Conservation (phyloP, 768 basidiomycete genomes). For the Russula brevipes region DNA sequence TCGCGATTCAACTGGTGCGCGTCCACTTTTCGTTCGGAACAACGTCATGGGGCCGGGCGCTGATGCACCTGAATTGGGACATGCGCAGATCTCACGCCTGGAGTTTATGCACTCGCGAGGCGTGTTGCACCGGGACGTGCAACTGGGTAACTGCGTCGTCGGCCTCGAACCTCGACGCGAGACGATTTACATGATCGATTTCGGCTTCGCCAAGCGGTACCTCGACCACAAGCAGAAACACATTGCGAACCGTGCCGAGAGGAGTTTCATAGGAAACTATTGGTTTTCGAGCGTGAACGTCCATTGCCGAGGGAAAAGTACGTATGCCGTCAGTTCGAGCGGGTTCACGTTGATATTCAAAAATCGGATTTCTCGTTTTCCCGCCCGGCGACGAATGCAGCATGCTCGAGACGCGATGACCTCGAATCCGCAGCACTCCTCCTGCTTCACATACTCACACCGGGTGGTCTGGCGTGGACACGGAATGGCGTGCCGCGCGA, state of each 20-base stretch:
- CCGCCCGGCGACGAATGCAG: constrained; percentile 34
- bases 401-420: constrained; percentile 75
- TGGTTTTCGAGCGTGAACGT: constrained; percentile 78
- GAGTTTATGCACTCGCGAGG: constrained; percentile 72
- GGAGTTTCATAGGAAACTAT: constrained; percentile 79
- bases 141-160: constrained; percentile 70
- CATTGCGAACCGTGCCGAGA: constrained; percentile 60
- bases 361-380: neutral
- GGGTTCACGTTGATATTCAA: neutral
- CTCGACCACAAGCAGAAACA: constrained; percentile 61
- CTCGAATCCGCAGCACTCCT: constrained; percentile 72
- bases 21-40: neutral
- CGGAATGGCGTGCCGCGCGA: constrained; percentile 76
- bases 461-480: constrained; percentile 72
- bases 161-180: constrained; percentile 55
- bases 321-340: constrained; percentile 8
- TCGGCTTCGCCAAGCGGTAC: constrained; percentile 77
- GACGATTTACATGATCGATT: constrained; percentile 77
- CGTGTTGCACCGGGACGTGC: constrained; percentile 72
- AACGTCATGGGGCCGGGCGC: neutral
- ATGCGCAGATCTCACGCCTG: constrained; percentile 57
- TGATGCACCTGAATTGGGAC: neutral
- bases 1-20: constrained; percentile 73
- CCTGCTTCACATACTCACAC: constrained; percentile 76
- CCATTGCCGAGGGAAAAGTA: constrained; percentile 72